Conservation (phyloP, 2,329 filamentous ascomycete genomes). For the Macrophomina pseudophaseolina region DNA sequence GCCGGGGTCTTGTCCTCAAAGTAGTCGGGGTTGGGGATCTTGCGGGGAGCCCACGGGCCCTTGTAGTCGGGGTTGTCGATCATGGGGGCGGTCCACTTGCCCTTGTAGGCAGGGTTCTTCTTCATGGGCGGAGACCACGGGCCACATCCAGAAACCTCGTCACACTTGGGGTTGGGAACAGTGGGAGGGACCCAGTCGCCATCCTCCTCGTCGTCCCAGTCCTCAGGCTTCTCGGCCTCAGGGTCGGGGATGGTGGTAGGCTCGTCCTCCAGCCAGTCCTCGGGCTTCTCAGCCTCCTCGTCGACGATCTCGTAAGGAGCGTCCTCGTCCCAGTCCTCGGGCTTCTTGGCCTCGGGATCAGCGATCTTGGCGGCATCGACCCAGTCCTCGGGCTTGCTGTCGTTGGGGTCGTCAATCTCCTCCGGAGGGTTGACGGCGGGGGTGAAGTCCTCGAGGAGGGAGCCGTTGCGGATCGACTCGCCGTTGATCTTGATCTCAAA, state of each 20-base stretch:
- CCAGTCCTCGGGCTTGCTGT: slow-evolving; percentile 94
- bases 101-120: slow-evolving; percentile 97
- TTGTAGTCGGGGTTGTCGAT: slow-evolving; percentile 99
- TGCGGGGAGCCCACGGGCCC: slow-evolving; percentile 89
- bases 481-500: slow-evolving; percentile 92
- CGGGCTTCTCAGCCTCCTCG: slow-evolving; percentile 86
- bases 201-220: slow-evolving; percentile 99
- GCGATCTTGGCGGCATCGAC: slow-evolving; percentile 90
- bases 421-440: slow-evolving; percentile 91
- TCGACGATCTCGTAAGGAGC: slow-evolving; percentile 96
- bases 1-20: slow-evolving; percentile 96
- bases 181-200: slow-evolving; percentile 94
- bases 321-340: slow-evolving; percentile 98
- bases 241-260: slow-evolving; percentile 83
- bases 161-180: slow-evolving; percentile 94
- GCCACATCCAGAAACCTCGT: slow-evolving; percentile 90
- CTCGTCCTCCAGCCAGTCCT: slow-evolving; percentile 95
- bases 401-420: slow-evolving; percentile 94
- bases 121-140: slow-evolving; percentile 90
- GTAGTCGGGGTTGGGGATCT: slow-evolving; percentile 96
- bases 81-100: slow-evolving; percentile 91
- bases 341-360: slow-evolving; percentile 93
- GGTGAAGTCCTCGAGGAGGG: slow-evolving; percentile 89
- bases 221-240: slow-evolving; percentile 95
- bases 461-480: slow-evolving; percentile 84